phyloP scores from a whole-genome alignment of 2,329 filamentous ascomycete genomes.

The Whalleya microplaca region DNA sequence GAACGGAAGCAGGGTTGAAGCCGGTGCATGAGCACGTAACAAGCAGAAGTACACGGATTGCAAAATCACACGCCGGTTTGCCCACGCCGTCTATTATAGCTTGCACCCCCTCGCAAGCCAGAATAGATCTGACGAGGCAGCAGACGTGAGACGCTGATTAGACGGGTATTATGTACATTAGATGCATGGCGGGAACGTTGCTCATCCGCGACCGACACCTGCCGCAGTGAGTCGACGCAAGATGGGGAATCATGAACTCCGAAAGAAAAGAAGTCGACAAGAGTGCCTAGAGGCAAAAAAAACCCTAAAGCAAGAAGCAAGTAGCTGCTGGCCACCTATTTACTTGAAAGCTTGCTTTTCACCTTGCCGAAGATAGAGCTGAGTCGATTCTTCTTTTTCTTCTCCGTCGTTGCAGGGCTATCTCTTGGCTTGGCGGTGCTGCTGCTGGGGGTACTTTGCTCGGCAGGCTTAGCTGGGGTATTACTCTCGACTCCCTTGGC shows the following conservation, averaged over 20 bases:
- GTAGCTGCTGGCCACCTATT: constrained; percentile 31
- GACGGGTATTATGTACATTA: constrained; percentile 31
- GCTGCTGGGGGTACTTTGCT: constrained; percentile 18
- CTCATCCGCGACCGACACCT: constrained; percentile 26
- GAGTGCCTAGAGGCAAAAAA: constrained; percentile 13
- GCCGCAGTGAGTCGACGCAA: constrained; percentile 30
- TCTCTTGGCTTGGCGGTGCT: constrained; percentile 38
- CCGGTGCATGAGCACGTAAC: not conserved
- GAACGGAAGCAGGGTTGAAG: not conserved
- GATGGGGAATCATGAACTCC: constrained; percentile 37
- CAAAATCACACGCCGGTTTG: constrained; percentile 7
- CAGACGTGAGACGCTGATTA: constrained; percentile 20
- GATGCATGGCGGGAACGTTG: constrained; percentile 24
- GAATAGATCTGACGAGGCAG: not conserved
- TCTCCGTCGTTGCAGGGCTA: constrained; percentile 48
- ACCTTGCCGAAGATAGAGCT: constrained; percentile 66
- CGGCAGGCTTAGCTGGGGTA: constrained; percentile 26
- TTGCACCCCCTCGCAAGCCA: constrained; percentile 1
- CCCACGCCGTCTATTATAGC: constrained; percentile 10
- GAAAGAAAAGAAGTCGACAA: constrained; percentile 26
- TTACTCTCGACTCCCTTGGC: not conserved
- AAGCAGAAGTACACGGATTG: not conserved
- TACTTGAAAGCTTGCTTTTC: constrained; percentile 49
- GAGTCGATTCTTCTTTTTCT: constrained; percentile 70
- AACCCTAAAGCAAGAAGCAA: constrained; percentile 17